phyloP scores from a whole-genome alignment of 1,284 basidiomycete species.

The Cryptococcus depauperatus region DNA sequence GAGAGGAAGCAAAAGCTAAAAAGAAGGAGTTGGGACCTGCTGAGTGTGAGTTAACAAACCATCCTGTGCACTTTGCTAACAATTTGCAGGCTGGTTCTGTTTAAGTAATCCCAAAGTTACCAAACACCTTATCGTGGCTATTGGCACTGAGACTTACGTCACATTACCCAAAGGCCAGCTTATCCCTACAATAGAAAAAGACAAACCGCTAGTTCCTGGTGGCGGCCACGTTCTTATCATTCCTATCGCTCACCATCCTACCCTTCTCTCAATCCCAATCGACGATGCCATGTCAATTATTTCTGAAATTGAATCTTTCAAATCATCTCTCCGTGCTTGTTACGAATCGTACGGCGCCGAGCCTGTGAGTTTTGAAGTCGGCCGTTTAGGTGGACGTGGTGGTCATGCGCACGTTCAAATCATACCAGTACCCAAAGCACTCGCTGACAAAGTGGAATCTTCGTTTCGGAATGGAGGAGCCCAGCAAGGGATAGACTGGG shows the following conservation, averaged over 20 bases:
- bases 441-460: slow-evolving; percentile 58
- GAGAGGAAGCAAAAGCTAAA: slow-evolving; percentile 41
- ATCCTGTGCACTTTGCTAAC: slow-evolving; percentile 3
- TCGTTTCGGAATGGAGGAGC: slow-evolving; percentile 63
- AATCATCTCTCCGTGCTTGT: slow-evolving; percentile 60
- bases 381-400: slow-evolving; percentile 69
- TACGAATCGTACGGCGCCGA: slow-evolving; percentile 63
- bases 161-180: slow-evolving; percentile 90
- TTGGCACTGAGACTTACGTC: slow-evolving; percentile 84
- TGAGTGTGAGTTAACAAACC: slow-evolving; percentile 43
- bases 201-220: slow-evolving; percentile 62
- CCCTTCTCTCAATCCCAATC: slow-evolving; percentile 59
- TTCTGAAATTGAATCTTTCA: slow-evolving; percentile 74
- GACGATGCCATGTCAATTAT: slow-evolving; percentile 68
- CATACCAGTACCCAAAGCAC: slow-evolving; percentile 64
- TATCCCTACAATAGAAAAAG: slow-evolving; percentile 57
- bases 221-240: slow-evolving; percentile 89
- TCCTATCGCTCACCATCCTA: slow-evolving; percentile 64
- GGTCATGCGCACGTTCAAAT: slow-evolving; percentile 88
- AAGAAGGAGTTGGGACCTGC: slow-evolving; percentile 53
- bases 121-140: slow-evolving; percentile 88
- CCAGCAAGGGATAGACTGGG: slow-evolving; percentile 56
- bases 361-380: slow-evolving; percentile 80
- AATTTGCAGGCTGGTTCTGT: slow-evolving; percentile 76
- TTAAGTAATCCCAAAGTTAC: slow-evolving; percentile 79